phyloP scores from a whole-genome alignment of 805 yeast genomes.

The Ogataea pignaliae region DNA sequence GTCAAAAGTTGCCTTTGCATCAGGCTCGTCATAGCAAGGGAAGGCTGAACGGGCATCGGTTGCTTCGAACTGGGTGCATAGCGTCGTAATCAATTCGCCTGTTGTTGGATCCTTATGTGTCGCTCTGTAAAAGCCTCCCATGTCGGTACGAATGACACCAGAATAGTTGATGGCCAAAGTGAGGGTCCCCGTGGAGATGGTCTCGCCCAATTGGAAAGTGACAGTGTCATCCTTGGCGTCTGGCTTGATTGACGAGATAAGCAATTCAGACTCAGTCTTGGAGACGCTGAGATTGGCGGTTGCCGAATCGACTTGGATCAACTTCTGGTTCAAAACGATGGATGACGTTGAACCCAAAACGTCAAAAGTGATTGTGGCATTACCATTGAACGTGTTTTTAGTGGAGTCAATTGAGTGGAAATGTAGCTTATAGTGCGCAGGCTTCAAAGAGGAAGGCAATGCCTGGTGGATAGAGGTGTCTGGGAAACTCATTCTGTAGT shows the following conservation, averaged over 20 bases:
- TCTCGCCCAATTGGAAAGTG: conserved; percentile 49
- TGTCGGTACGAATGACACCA: conserved; percentile 47
- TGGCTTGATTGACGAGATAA: conserved; percentile 12
- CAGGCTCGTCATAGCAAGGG: conserved; percentile 57
- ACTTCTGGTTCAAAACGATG: conserved; percentile 46
- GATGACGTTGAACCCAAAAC: conserved; percentile 39
- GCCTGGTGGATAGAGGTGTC: conserved; percentile 45
- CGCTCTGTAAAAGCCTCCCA: conserved; percentile 55
- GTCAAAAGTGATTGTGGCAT: conserved; percentile 42
- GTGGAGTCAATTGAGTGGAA: conserved; percentile 53
- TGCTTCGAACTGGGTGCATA: conserved; percentile 55
- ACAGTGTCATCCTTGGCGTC: conserved; percentile 54
- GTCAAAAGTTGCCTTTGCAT: conserved; percentile 49
- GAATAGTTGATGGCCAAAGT: conserved; percentile 33
- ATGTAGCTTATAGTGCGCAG: conserved; percentile 67
- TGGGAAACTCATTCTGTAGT: conserved; percentile 8
- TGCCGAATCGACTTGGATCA: conserved; percentile 30
- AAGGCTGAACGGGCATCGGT: conserved; percentile 56
- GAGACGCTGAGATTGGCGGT: conserved; percentile 16
- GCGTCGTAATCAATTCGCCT: conserved; percentile 35
- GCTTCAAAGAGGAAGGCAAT: conserved; percentile 48
- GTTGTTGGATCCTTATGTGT: conserved; percentile 32
- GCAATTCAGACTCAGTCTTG: conserved; percentile 25
- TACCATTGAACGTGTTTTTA: conserved; percentile 43
- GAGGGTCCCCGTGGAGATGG: conserved; percentile 25